Conservation (phyloP, 345 rosid species). For the Bruguiera gymnorhiza region DNA sequence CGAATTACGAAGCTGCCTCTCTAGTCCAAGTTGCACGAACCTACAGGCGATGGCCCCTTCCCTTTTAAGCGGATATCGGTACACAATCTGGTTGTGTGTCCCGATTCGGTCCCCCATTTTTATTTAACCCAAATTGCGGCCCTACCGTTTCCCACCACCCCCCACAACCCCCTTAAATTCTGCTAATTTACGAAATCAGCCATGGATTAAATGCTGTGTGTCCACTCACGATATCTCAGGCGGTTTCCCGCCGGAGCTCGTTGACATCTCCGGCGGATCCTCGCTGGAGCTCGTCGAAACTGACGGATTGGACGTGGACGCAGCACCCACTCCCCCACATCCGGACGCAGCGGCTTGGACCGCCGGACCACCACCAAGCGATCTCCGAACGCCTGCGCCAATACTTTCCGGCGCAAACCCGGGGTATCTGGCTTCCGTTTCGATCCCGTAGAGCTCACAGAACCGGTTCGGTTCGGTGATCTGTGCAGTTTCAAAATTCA, state of each 20-base stretch:
- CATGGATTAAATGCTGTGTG: background rate
- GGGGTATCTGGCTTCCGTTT: background rate
- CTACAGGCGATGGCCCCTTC: too few species aligned
- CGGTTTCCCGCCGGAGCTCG: slow-evolving; percentile 62
- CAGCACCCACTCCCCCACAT: slow-evolving; percentile 23
- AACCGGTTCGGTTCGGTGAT: slow-evolving; percentile 10
- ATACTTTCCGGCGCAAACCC: slow-evolving; percentile 15
- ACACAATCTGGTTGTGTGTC: slow-evolving; percentile 11
- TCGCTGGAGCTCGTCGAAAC: slow-evolving; percentile 83
- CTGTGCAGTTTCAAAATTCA: slow-evolving; percentile 42
- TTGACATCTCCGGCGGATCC: slow-evolving; percentile 73
- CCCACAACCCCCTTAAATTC: background rate
- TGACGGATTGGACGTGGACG: slow-evolving; percentile 57
- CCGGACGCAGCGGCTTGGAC: slow-evolving; percentile 9
- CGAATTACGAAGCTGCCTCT: slow-evolving; percentile 45
- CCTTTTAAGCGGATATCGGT: too few species aligned
- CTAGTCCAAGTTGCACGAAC: background rate
- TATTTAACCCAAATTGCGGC: too few species aligned
- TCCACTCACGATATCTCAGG: slow-evolving; percentile 88
- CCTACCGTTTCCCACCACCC: background rate
- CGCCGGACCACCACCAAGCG: background rate
- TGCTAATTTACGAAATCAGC: slow-evolving; percentile 1
- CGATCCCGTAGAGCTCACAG: slow-evolving; percentile 17
- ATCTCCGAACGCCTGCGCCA: background rate
- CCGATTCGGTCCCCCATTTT: slow-evolving; percentile 6